Conservation (phyloP, 2,329 filamentous ascomycete genomes). For the Magnaporthiopsis rhizophila region DNA sequence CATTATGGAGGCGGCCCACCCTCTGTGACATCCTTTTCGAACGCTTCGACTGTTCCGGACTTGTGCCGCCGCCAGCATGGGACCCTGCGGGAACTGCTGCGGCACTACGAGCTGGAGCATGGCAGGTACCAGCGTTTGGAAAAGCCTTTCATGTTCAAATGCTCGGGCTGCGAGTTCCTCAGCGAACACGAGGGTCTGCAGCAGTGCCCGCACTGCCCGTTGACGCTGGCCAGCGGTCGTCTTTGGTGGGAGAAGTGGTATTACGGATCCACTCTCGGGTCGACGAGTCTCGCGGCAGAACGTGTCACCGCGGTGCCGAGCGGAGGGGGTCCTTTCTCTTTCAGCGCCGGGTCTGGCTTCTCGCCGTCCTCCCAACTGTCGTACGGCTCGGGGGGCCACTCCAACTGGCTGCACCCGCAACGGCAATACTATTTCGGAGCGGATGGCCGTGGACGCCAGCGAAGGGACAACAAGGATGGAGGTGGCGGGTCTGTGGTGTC, state of each 20-base stretch:
- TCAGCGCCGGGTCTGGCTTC: neutral
- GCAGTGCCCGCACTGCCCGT: neutral
- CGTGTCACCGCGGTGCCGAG: neutral
- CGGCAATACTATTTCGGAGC: neutral
- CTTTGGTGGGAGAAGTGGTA: neutral
- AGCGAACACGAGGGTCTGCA: neutral
- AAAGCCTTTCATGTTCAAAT: neutral
- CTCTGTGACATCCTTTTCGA: neutral
- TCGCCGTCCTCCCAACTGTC: neutral
- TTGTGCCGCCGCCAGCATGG: neutral
- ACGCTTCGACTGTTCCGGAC: neutral
- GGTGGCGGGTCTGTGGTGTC: neutral
- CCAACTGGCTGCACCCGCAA: neutral
- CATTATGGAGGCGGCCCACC: neutral
- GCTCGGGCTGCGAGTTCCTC: neutral
- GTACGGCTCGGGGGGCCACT: neutral
- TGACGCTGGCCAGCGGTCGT: neutral
- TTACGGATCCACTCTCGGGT: neutral
- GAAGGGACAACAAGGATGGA: neutral
- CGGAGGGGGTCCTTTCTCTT: neutral
- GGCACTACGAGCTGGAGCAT: neutral
- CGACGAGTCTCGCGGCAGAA: neutral
- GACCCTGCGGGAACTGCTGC: neutral
- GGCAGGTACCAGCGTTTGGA: neutral
- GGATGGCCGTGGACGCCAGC: too few species aligned